phyloP scores from a whole-genome alignment of 306 rosid species.

The Cyamopsis tetragonoloba region DNA sequence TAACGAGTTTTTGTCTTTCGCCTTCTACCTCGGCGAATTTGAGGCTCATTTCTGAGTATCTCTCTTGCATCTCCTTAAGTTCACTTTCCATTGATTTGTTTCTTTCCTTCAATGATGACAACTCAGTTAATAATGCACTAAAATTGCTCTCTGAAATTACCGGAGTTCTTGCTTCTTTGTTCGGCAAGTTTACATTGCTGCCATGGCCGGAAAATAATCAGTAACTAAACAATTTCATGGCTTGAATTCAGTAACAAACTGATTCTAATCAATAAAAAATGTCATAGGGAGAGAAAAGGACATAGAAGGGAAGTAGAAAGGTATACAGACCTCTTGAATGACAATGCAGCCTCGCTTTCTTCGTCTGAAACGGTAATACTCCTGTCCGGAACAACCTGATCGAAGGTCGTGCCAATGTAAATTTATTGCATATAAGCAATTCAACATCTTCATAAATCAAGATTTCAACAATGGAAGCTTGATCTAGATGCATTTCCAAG shows the following conservation, averaged over 20 bases:
- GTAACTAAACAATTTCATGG: neutral
- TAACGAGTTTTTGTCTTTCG: slow-evolving; percentile 93
- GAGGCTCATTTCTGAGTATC: slow-evolving; percentile 97
- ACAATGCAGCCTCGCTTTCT: slow-evolving; percentile 22
- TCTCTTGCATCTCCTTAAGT: slow-evolving; percentile 95
- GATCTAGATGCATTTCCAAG: neutral
- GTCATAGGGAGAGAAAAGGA: neutral
- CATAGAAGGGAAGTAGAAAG: neutral
- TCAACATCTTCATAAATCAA: slow-evolving; percentile 6
- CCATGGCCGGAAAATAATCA: slow-evolving; percentile 15
- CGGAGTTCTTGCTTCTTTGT: slow-evolving; percentile 25
- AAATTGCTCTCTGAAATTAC: slow-evolving; percentile 1
- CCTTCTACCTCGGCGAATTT: slow-evolving; percentile 97
- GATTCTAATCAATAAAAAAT: neutral
- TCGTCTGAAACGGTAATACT: slow-evolving; percentile 28
- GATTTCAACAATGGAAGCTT: neutral
- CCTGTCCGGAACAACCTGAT: slow-evolving; percentile 42
- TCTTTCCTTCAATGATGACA: slow-evolving; percentile 53
- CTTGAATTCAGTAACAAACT: neutral
- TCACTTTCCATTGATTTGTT: slow-evolving; percentile 82
- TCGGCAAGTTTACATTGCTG: slow-evolving; percentile 30
- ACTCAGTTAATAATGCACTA: slow-evolving; percentile 38
- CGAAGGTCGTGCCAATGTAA: slow-evolving; percentile 11
- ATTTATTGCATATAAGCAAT: neutral
- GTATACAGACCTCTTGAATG: slow-evolving; percentile 34